phyloP scores from a whole-genome alignment of 1,139 yeast genomes.

The Pichia sp. region DNA sequence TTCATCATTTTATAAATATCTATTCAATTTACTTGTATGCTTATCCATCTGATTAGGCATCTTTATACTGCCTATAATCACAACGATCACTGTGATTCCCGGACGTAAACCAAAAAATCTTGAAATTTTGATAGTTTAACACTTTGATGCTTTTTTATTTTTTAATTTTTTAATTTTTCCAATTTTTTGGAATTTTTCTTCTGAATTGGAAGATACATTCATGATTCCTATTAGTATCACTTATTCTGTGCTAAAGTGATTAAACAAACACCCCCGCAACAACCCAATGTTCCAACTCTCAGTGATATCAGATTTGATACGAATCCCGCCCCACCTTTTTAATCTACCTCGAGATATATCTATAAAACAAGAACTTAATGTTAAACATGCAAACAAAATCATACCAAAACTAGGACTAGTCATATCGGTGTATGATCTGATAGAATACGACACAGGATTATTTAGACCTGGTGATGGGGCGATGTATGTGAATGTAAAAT shows the following conservation, averaged over 20 bases:
- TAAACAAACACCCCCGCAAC: neutral
- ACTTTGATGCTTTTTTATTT: no score
- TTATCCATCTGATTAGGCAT: no score
- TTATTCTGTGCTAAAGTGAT: no score
- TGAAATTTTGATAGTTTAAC: no score
- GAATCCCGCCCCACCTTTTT: conserved; percentile 85
- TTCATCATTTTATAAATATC: neutral
- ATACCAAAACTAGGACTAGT: conserved; percentile 81
- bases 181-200: neutral
- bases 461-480: conserved; percentile 97
- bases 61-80: no score
- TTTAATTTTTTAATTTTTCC: neutral
- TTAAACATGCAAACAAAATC: conserved; percentile 79
- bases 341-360: conserved; percentile 66
- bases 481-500: conserved; percentile 67
- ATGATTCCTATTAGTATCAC: no score
- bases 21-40: neutral
- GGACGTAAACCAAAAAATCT: no score
- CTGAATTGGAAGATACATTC: no score
- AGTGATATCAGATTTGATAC: conserved; percentile 72
- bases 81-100: no score
- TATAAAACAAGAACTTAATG: conserved; percentile 73
- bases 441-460: conserved; percentile 78
- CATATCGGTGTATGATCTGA: conserved; percentile 76
- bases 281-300: conserved; percentile 74